Evolutionary conservation across 805 yeast genomes (phyloP).

Genomic region (Priceomyces fermenticarens): DNA sequence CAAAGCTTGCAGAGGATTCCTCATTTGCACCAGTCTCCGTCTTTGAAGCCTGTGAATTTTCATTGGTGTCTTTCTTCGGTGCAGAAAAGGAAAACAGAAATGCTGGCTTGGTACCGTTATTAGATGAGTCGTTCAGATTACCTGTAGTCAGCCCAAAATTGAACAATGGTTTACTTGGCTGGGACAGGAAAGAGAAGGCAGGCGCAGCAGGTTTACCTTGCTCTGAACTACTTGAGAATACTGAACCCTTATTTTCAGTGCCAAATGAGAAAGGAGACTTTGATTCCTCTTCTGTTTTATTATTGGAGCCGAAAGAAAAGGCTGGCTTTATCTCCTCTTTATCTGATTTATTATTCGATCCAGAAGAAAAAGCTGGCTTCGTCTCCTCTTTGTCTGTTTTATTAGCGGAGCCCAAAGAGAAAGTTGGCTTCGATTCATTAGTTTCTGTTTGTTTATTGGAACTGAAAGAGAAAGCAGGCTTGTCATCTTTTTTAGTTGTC

Average conservation of each 20-base stretch:
- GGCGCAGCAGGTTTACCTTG: conserved; percentile 12
- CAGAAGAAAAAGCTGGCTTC: conserved; percentile 18
- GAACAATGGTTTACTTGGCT: conserved; percentile 10
- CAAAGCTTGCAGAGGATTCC: conserved; percentile 47
- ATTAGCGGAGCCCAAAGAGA: conserved; percentile 12
- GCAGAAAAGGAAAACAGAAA: conserved; percentile 10
- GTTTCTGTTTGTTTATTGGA: conserved; percentile 5
- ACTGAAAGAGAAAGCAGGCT: conserved; percentile 15
- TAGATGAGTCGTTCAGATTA: conserved; percentile 2
- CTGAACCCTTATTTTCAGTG: conserved; percentile 1
- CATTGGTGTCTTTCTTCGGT: not conserved
- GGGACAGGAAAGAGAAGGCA: conserved; percentile 19
- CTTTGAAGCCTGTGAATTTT: conserved; percentile 12
- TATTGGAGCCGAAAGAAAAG: conserved; percentile 17
- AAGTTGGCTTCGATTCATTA: conserved; percentile 14
- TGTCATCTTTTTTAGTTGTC: not conserved
- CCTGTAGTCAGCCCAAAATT: conserved; percentile 18
- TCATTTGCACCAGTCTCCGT: conserved; percentile 35
- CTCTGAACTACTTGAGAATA: conserved; percentile 1
- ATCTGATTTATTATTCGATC: conserved; percentile 30
- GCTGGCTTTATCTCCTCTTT: conserved; percentile 10
- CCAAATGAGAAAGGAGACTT: conserved; percentile 21
- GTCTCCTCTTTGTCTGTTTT: not conserved
- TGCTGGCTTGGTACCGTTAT: conserved; percentile 3
- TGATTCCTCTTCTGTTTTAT: conserved; percentile 5